phyloP scores from a whole-genome alignment of 768 basidiomycete genomes.

The Trametes meyenii region DNA sequence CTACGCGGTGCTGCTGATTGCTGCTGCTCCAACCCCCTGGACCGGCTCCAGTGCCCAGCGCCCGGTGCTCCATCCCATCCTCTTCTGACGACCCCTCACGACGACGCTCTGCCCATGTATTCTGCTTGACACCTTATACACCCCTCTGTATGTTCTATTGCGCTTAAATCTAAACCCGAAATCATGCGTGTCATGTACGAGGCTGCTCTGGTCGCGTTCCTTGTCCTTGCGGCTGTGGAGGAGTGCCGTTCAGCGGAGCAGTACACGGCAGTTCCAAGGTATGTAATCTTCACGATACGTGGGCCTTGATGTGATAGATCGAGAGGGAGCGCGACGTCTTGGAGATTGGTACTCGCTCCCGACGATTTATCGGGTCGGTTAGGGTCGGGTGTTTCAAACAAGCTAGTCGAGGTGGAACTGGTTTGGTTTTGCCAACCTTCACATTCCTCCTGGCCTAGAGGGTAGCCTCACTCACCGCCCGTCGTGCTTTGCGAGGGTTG shows the following conservation, averaged over 20 bases:
- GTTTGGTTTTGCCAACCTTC: not conserved
- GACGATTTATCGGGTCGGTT: not conserved
- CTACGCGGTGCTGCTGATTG: slow-evolving; percentile 9
- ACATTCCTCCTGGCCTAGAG: too few species aligned
- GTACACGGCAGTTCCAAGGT: slow-evolving; percentile 31
- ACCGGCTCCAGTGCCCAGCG: slow-evolving; percentile 2
- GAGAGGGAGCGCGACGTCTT: too few species aligned
- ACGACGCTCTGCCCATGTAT: slow-evolving; percentile 14
- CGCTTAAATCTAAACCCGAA: not conserved
- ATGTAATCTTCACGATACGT: not conserved
- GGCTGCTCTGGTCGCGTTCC: slow-evolving; percentile 9
- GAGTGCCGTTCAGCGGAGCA: slow-evolving; percentile 21
- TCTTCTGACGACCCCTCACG: slow-evolving; percentile 21
- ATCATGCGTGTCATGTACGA: slow-evolving; percentile 14
- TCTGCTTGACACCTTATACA: slow-evolving; percentile 4
- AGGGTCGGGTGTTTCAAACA: not conserved
- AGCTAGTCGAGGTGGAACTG: not conserved
- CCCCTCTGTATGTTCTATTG: slow-evolving; percentile 11
- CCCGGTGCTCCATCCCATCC: slow-evolving; percentile 8
- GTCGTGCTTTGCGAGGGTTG: too few species aligned
- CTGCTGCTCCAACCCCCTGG: slow-evolving; percentile 2
- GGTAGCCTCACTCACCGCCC: too few species aligned
- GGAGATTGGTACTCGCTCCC: too few species aligned
- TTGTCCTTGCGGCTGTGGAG: slow-evolving; percentile 21
- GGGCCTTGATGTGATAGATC: not conserved